Evolutionary conservation across 2,329 filamentous ascomycete genomes (phyloP).

Genomic region (Coniochaeta prunicola): DNA sequence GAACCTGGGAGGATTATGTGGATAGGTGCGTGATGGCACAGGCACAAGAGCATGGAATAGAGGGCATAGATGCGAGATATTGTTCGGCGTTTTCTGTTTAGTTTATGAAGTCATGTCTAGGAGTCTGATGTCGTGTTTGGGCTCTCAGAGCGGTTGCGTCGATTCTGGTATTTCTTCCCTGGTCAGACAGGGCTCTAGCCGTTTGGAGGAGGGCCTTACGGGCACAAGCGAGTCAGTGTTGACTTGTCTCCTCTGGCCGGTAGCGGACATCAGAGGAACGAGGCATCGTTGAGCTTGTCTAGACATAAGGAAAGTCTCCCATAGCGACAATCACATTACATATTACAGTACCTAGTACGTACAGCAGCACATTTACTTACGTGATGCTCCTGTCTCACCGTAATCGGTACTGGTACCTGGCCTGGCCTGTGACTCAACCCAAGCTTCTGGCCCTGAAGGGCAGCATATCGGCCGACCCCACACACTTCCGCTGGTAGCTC

Average conservation of each 20-base stretch:
- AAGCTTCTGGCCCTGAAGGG: background rate
- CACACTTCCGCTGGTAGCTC: background rate
- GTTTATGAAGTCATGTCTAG: background rate
- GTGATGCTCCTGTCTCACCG: background rate
- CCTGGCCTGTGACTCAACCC: background rate
- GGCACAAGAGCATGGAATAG: background rate
- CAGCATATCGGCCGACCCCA: background rate
- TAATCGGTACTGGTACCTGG: background rate
- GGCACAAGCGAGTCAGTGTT: background rate
- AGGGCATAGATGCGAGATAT: slow-evolving; percentile 2
- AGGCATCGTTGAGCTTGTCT: background rate
- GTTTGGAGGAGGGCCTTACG: background rate
- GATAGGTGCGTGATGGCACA: background rate
- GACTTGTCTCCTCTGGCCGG: background rate
- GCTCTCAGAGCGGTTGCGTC: background rate
- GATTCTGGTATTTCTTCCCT: background rate
- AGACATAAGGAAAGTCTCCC: background rate
- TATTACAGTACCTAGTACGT: no score
- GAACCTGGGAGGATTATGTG: background rate
- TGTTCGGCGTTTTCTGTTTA: background rate
- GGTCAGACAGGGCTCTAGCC: background rate
- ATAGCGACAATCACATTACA: no score
- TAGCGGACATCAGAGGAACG: background rate
- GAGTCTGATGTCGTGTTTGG: background rate
- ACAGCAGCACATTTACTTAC: background rate